phyloP scores from a whole-genome alignment of 345 rosid species.

The Cardiospermum halicacabum region DNA sequence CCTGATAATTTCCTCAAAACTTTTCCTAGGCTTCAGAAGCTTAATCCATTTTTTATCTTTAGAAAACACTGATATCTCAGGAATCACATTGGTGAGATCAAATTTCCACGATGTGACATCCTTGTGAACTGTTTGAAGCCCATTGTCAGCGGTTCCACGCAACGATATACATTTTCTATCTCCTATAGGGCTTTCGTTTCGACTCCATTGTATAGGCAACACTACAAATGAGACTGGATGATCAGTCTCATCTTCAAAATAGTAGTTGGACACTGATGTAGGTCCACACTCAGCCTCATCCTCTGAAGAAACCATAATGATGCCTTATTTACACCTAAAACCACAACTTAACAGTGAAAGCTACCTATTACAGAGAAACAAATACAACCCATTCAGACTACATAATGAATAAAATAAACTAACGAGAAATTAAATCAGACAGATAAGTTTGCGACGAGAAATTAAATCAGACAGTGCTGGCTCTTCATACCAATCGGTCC shows the following conservation, averaged over 20 bases:
- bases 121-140: constrained; percentile 51
- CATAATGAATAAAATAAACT: too few species aligned
- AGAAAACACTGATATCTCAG: constrained; percentile 59
- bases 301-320: constrained; percentile 52
- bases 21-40: constrained; percentile 76
- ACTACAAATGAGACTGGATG: constrained; percentile 50
- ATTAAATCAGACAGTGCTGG: too few species aligned
- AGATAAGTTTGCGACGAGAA: too few species aligned
- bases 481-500: too few species aligned
- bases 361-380: neutral
- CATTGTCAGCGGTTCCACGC: constrained; percentile 55
- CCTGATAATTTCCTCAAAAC: constrained; percentile 49
- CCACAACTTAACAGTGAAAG: neutral
- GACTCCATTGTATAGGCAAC: constrained; percentile 61
- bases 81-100: constrained; percentile 42
- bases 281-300: constrained; percentile 60
- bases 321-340: constrained; percentile 2
- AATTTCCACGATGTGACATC: constrained; percentile 73
- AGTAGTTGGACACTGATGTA: constrained; percentile 48
- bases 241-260: constrained; percentile 51
- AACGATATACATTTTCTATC: constrained; percentile 33
- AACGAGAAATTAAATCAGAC: too few species aligned
- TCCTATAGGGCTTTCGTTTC: constrained; percentile 24
- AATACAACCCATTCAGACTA: too few species aligned
- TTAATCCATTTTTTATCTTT: constrained; percentile 61